These are phyloP conservation scores for Thinopyrum elongatum DNA, from an alignment of 176 grass and related monocot genomes.

Conservation along the genomic window DNA sequence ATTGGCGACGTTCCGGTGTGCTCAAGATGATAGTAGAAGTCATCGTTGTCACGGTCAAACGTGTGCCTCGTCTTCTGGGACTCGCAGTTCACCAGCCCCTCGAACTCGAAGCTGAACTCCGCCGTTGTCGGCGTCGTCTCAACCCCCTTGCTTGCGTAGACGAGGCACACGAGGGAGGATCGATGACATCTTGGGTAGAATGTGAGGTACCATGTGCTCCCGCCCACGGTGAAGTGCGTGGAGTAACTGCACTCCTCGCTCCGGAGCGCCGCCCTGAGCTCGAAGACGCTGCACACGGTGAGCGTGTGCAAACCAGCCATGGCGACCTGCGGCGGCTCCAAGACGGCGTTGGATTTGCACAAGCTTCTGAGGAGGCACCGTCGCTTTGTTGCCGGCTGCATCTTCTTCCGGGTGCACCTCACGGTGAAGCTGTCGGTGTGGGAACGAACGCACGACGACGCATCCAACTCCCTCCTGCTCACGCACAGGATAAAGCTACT, in stretches of 20 bases:
- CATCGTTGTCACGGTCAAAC: not conserved
- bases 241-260: not conserved
- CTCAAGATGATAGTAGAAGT: too few relatives aligned
- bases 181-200: not conserved
- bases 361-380: not conserved
- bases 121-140: not conserved
- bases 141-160: not conserved
- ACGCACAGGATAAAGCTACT: not conserved
- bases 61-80: not conserved
- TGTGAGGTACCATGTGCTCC: not conserved
- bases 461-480: not conserved
- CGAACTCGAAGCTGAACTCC: not conserved
- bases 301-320: not conserved
- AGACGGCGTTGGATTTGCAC: not conserved
- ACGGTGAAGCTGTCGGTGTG: not conserved
- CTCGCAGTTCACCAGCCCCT: not conserved
- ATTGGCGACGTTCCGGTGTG: not conserved
- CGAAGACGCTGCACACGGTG: not conserved
- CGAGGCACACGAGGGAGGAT: not conserved
- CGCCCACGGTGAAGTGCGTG: not conserved
- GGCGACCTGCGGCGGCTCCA: not conserved
- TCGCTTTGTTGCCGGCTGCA: not conserved
- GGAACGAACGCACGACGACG: not conserved
- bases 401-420: too few relatives aligned
- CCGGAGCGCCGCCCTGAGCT: not conserved